phyloP scores from a whole-genome alignment of 176 grass and related monocot genomes.

The Aegilops umbellulata region DNA sequence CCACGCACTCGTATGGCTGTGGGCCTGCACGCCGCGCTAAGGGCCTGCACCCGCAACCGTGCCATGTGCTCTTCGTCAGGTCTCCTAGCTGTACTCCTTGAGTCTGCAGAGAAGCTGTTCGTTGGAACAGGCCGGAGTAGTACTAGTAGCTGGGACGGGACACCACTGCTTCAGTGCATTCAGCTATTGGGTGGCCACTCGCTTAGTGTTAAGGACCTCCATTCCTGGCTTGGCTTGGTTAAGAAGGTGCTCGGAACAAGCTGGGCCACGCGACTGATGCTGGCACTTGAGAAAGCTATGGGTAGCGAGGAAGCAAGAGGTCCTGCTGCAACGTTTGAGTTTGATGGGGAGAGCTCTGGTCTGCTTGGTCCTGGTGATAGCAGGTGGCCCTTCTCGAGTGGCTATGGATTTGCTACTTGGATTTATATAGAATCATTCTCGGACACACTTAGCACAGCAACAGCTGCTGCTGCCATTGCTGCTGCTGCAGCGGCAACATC shows the following conservation, averaged over 20 bases:
- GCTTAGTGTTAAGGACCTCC: slow-evolving; percentile 62
- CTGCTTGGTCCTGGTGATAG: slow-evolving; percentile 85
- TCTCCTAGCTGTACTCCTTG: slow-evolving; percentile 57
- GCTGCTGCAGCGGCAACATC: slow-evolving; percentile 79
- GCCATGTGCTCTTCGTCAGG: slow-evolving; percentile 88
- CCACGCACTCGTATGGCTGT: slow-evolving; percentile 69
- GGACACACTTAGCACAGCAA: slow-evolving; percentile 91
- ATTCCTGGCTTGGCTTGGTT: slow-evolving; percentile 74
- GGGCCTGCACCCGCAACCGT: slow-evolving; percentile 81
- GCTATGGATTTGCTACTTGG: slow-evolving; percentile 94
- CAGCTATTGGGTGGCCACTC: slow-evolving; percentile 81
- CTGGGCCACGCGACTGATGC: slow-evolving; percentile 59
- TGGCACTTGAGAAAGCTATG: slow-evolving; percentile 83
- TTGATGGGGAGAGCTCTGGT: slow-evolving; percentile 96
- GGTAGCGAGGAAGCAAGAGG: slow-evolving; percentile 63
- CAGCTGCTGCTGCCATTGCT: slow-evolving; percentile 91
- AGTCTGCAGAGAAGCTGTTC: slow-evolving; percentile 69
- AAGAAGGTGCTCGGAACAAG: slow-evolving; percentile 60
- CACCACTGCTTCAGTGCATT: slow-evolving; percentile 68
- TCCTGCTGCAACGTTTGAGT: slow-evolving; percentile 76
- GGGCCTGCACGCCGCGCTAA: slow-evolving; percentile 60
- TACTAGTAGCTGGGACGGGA: slow-evolving; percentile 58
- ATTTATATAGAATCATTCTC: slow-evolving; percentile 97
- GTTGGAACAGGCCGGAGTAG: slow-evolving; percentile 30
- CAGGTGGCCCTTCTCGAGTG: slow-evolving; percentile 94